Conservation (phyloP, 352 stramenopile genomes). For the Aphanomyces euteiches region DNA sequence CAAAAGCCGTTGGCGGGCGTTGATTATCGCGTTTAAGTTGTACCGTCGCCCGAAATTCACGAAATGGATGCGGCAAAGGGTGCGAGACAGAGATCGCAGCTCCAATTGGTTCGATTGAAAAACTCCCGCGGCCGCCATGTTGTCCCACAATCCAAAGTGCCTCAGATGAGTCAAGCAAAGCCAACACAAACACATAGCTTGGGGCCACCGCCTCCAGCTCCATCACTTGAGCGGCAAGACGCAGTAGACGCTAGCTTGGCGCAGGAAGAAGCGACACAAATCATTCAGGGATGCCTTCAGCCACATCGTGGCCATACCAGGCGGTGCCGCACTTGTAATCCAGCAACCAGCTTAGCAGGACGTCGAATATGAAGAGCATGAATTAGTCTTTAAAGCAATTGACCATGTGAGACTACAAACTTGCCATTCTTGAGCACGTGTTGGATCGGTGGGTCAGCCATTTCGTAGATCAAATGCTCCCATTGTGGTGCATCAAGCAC, state of each 20-base stretch:
- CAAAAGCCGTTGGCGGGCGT: too few relatives aligned
- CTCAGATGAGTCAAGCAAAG: too few relatives aligned
- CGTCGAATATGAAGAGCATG: neutral
- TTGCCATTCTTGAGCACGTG: slow-evolving; percentile 73
- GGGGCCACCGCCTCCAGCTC: neutral
- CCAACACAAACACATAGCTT: neutral
- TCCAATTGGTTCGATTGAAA: too few relatives aligned
- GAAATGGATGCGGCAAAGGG: too few relatives aligned
- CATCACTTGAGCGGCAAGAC: neutral
- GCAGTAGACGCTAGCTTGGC: neutral
- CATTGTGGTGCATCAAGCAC: slow-evolving; percentile 65
- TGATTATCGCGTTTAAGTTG: too few relatives aligned
- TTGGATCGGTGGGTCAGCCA: slow-evolving; percentile 72
- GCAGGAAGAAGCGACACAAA: neutral
- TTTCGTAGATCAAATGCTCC: slow-evolving; percentile 85
- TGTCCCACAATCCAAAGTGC: too few relatives aligned
- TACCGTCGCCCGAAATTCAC: too few relatives aligned
- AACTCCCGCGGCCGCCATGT: too few relatives aligned
- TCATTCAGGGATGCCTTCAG: too few relatives aligned
- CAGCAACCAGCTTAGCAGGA: neutral
- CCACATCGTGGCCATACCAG: too few relatives aligned
- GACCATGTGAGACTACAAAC: slow-evolving; percentile 28
- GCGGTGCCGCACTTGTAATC: too few relatives aligned
- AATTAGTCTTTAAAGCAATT: slow-evolving; percentile 7
- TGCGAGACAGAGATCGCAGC: too few relatives aligned